Conservation (phyloP, 2,329 filamentous ascomycete genomes). For the Nemania diffusa region DNA sequence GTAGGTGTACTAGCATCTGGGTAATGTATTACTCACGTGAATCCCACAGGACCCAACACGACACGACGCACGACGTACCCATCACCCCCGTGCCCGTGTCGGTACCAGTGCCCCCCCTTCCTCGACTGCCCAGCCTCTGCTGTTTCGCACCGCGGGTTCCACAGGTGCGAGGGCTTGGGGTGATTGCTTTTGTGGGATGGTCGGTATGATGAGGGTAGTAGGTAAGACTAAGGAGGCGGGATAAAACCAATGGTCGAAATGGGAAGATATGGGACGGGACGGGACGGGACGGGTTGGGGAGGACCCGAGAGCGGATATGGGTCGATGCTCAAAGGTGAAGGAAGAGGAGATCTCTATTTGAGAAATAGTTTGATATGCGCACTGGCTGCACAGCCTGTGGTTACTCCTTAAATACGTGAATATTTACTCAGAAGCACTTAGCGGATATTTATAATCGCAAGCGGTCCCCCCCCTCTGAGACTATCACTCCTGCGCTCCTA, state of each 20-base stretch:
- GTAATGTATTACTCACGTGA: too few species aligned
- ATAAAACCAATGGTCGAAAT: background rate
- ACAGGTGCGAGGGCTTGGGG: conserved; percentile 19
- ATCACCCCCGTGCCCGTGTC: conserved; percentile 15
- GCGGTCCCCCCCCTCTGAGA: background rate
- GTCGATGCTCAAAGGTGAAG: background rate
- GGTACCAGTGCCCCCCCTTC: background rate
- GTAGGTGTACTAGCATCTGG: background rate
- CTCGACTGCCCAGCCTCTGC: conserved; percentile 19
- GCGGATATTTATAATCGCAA: background rate
- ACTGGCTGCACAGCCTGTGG: too few species aligned
- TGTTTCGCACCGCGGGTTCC: conserved; percentile 18
- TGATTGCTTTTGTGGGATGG: background rate
- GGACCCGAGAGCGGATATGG: background rate
- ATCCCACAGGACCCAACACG: conserved; percentile 4
- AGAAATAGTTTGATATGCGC: too few species aligned
- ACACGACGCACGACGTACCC: background rate
- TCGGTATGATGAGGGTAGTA: background rate
- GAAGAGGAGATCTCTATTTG: too few species aligned
- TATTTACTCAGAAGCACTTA: background rate
- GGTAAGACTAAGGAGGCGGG: background rate
- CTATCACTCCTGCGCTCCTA: too few species aligned
- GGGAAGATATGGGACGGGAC: conserved; percentile 3
- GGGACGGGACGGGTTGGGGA: background rate
- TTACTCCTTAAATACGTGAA: too few species aligned